Evolutionary conservation across 441 rosid species (phyloP), one percentile per base, ranked within the genome.

Genomic region (Gossypium gossypioides): DNA sequence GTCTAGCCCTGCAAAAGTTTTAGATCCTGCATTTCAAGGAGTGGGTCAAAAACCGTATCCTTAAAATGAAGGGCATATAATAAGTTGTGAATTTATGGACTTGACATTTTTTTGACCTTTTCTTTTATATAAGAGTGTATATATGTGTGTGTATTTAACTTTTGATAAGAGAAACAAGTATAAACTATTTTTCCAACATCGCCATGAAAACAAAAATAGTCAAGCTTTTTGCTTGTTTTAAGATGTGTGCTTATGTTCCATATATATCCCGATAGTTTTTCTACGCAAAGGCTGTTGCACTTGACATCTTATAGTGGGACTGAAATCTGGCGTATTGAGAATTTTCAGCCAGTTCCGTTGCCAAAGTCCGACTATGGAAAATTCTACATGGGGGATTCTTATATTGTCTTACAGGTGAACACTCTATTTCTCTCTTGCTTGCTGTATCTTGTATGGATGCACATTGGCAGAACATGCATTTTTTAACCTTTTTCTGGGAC

Each of bases 271-370:
- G 5, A 8, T 24, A 44, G 37, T 68, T 82, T 74, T 34, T 37
- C 42, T 18, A 32, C 21, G 78, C 19, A 37, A 71, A 64, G 67
- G 40, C 48, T 82, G 86, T 86, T 78, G 13, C 77, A 71, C 96
- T 85, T 85, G 80, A 91, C 90, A 44, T 71, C 79, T 56, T 61
- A n/a, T 75, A 96, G 99, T 69, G 99, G 99, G 68, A 86, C 87
- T 82, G 99, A 96, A 71, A 96, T 91, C 71, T 96, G 99, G 99
- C 88, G 96, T 76, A 90, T 93, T 40, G 99, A 96, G 89, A 86
- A 93, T 82, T 93, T 93, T 72, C 93, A 86, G 78, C 93, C 93
- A 2, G 91, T 90, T 83, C 92, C 89, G 19, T 63, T 93, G 76
- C 94, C 97, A 56, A 89, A 88, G 75, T 86, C 99, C 25, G 96